Evolutionary conservation across 2,329 filamentous ascomycete species (phyloP), one percentile per base, ranked within the genome.

Genomic region (Fusarium nisikadoi): DNA sequence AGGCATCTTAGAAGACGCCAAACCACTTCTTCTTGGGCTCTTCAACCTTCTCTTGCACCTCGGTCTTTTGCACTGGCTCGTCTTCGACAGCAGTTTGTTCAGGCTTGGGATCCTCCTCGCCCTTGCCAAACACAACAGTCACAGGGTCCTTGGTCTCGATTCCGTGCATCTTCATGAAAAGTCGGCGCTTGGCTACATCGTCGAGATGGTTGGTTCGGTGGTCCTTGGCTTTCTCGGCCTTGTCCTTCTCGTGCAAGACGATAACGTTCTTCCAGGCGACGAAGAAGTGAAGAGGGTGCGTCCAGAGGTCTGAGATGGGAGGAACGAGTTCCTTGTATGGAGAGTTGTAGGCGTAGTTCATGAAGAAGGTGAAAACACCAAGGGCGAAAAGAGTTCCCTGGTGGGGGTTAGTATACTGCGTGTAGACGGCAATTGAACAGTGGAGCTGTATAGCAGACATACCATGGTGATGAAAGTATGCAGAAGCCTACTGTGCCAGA

Each of bases 381-480:
- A 97, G 88, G 58, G 87, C 84, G 33, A 91, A 80, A 36, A 97
- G 87, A 25, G 93, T 92, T 76, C 91, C 88, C 86, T 90, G 49
- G 31, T 13, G 25, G n/a, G 23, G 12, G 50, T 74, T 58, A 74
- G 61, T 29, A 35, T 41, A 27, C 41, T 39, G 39, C 14, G 16
- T 25, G 23, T 25, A 25, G 23, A 25, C 23, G 19, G 23, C 16
- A 59, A 10, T 43, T 59, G 47, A 36, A 42, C 36, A 36, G 39
- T 46, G 23, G 42, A 49, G 33, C 47, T 29, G 8, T 12, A 14
- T 10, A 16, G 11, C 20, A 14, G 19, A 80, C 88, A 65, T 86
- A 97, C 94, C 85, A 98, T 86, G 5, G 93, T 93, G 80, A 99
- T 95, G 81, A 89, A 92, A 33, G 94, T 81, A 82, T 99, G 95